Evolutionary conservation across 1,284 basidiomycete genomes (phyloP).

Genomic region (Ceratobasidium sp.): DNA sequence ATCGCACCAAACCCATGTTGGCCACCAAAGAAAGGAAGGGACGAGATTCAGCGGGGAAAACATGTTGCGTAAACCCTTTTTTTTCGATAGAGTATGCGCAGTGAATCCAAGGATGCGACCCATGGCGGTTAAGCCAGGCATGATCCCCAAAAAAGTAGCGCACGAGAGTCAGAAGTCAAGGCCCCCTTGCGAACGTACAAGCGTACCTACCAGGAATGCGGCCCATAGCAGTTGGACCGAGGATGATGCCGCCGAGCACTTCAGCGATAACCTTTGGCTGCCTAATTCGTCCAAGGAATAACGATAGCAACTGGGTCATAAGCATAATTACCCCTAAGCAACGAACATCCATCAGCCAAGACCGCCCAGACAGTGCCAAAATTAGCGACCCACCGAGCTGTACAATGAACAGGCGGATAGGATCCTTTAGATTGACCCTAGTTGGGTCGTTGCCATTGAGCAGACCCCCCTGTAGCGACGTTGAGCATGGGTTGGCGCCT

Average conservation of each 20-base stretch:
- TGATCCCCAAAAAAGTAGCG: not conserved
- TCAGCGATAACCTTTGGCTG: constrained; percentile 85
- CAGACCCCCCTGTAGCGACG: constrained; percentile 15
- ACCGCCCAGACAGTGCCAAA: not conserved
- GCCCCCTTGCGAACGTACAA: not conserved
- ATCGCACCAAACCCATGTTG: constrained; percentile 88
- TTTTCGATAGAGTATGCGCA: too few relatives aligned
- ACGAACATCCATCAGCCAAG: not conserved
- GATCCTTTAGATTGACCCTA: constrained; percentile 60
- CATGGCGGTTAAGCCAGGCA: too few relatives aligned
- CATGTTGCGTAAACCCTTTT: constrained; percentile 82
- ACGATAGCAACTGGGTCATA: constrained; percentile 80
- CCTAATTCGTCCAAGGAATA: constrained; percentile 73
- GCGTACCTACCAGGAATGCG: constrained; percentile 58
- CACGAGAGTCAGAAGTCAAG: not conserved
- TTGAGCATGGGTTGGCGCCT: constrained; percentile 12
- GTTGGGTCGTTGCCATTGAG: constrained; percentile 27
- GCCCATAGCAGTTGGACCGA: constrained; percentile 61
- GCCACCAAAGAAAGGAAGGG: constrained; percentile 88
- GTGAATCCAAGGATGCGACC: too few relatives aligned
- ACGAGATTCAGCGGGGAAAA: constrained; percentile 79
- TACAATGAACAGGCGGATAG: constrained; percentile 89
- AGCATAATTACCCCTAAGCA: constrained; percentile 76
- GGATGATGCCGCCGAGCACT: constrained; percentile 89
- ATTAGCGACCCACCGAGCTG: constrained; percentile 71